Evolutionary conservation across 2,329 filamentous ascomycete species (phyloP).

Genomic region (Epichloe typhina): DNA sequence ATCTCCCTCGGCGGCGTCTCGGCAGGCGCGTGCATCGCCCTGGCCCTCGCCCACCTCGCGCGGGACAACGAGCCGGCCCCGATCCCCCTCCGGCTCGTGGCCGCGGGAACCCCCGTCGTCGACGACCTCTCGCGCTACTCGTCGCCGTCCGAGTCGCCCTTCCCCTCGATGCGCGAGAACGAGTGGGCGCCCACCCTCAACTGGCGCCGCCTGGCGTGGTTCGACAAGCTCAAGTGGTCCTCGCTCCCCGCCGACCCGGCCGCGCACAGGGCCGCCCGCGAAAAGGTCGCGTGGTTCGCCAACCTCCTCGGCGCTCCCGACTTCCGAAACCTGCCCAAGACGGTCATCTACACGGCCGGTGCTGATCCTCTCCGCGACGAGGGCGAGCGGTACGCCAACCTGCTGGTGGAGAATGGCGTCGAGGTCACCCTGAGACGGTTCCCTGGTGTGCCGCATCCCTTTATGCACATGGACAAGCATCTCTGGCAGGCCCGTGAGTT

Average conservation of each 20-base stretch:
- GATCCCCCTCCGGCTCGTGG: no score
- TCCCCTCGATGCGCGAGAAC: no score
- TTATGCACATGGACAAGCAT: constrained; percentile 33
- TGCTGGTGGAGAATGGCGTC: constrained; percentile 29
- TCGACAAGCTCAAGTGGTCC: no score
- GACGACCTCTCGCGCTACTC: no score
- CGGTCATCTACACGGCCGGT: constrained; percentile 28
- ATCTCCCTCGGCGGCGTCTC: no score
- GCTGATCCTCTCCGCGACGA: constrained; percentile 35
- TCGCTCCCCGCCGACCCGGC: constrained; percentile 7
- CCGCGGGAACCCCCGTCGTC: no score
- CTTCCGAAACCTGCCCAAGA: constrained; percentile 21
- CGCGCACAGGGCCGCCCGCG: constrained; percentile 7
- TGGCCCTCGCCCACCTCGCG: no score
- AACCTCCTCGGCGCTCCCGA: constrained; percentile 23
- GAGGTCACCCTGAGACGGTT: constrained; percentile 33
- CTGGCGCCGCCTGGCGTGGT: no score
- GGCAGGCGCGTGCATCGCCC: no score
- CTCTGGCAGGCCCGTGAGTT: constrained; percentile 23
- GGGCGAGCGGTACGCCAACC: constrained; percentile 31
- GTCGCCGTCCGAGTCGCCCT: no score
- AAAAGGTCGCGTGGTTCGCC: constrained; percentile 13
- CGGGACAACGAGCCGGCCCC: no score
- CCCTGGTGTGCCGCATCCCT: constrained; percentile 33
- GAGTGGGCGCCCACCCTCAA: no score